A percentile compares a stretch with the other conserved stretches of the same genome.
These are phyloP conservation scores for Tuber aestivum DNA, from an alignment of 495 filamentous ascomycete genomes.

Conservation along the genomic window DNA sequence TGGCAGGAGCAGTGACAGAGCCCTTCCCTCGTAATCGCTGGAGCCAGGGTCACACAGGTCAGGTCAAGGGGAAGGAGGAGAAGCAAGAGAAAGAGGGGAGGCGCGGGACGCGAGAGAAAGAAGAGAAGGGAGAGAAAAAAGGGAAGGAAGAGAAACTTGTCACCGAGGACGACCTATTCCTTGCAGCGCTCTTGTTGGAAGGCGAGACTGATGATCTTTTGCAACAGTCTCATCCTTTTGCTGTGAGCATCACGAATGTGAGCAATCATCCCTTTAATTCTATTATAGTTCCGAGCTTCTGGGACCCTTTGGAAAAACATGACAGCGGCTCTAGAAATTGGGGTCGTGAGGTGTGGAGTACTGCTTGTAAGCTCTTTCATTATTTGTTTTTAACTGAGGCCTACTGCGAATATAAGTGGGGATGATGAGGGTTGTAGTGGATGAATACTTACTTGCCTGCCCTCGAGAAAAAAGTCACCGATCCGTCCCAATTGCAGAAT, in stretches of 20 bases:
- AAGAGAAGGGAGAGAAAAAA: neutral
- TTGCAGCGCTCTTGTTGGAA: neutral
- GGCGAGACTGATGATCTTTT: neutral
- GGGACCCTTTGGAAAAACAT: neutral
- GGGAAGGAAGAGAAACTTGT: neutral
- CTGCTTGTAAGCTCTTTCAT: neutral
- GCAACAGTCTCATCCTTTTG: neutral
- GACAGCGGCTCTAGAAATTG: neutral
- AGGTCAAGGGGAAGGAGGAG: slow-evolving; percentile 41
- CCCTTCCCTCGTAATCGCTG: neutral
- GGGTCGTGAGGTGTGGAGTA: neutral
- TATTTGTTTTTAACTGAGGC: neutral
- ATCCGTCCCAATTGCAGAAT: neutral
- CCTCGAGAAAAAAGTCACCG: neutral
- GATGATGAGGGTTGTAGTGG: neutral
- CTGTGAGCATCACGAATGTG: neutral
- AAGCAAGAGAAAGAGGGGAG: slow-evolving; percentile 27
- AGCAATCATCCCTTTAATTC: neutral
- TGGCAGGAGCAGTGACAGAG: neutral
- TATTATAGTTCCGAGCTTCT: neutral
- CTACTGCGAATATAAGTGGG: neutral
- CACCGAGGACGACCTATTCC: neutral
- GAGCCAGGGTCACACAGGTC: neutral
- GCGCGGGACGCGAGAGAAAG: slow-evolving; percentile 36
- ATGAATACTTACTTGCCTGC: neutral